phyloP scores from a whole-genome alignment of 2,329 filamentous ascomycete genomes.

The Calonectria multiphialidica region DNA sequence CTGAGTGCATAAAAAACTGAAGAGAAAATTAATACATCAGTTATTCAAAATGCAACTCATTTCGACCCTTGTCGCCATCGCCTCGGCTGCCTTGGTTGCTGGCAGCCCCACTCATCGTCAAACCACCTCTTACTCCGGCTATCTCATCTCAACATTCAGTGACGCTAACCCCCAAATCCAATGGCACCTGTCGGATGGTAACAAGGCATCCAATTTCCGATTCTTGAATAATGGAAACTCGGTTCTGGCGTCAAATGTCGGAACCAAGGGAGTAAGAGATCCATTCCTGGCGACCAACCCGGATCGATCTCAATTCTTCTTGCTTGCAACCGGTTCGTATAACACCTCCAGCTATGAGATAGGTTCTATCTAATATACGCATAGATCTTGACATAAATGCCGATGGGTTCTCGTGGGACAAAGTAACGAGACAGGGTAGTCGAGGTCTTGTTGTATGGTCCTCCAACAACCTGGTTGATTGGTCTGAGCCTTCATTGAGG shows the following conservation, averaged over 20 bases:
- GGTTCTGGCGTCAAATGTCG: conserved; percentile 16
- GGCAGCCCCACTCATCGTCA: conserved; percentile 7
- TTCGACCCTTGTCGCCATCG: background rate
- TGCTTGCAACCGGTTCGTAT: conserved; percentile 50
- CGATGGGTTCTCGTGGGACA: conserved; percentile 50
- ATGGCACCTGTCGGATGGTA: conserved; percentile 20
- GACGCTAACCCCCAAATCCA: conserved; percentile 22
- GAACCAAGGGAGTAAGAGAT: conserved; percentile 18
- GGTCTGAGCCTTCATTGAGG: conserved; percentile 40
- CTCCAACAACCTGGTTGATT: conserved; percentile 49
- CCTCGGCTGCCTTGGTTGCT: background rate
- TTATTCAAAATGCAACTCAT: conserved; percentile 8
- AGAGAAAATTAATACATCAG: too few species aligned
- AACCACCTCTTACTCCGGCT: conserved; percentile 8
- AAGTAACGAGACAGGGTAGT: conserved; percentile 50
- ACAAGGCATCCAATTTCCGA: conserved; percentile 17
- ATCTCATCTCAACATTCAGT: conserved; percentile 23
- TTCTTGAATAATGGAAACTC: conserved; percentile 16
- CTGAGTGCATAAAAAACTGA: background rate
- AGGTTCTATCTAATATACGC: background rate
- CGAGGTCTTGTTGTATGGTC: conserved; percentile 52
- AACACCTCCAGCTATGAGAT: too few species aligned
- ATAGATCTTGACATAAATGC: conserved; percentile 52
- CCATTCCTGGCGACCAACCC: conserved; percentile 17
- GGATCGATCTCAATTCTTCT: conserved; percentile 43